Evolutionary conservation across 305 asterid genomes (phyloP), one percentile per base, ranked within the genome.

Genomic region (Solanum hybrid): DNA sequence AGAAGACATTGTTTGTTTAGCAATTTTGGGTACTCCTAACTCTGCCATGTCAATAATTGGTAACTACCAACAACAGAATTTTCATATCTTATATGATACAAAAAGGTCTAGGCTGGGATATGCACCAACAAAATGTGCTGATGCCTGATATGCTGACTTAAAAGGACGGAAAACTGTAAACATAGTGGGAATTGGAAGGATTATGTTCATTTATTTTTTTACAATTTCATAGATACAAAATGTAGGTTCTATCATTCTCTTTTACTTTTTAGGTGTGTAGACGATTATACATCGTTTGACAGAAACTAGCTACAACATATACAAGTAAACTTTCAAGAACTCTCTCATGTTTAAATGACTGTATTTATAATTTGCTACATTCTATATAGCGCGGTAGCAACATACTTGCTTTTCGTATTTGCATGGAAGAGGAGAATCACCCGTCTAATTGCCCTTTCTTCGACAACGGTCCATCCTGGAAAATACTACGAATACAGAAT

Each of bases 11-110:
- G 93, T 95, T n/a, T 97, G 99, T 81, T 90, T 96, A 91, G 99
- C 98, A 5, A 95, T 97, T 3, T 34, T 97, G 77, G 99, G 98
- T 31, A 96, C 98, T 38, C 96, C 98, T 14, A 90, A 92, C 3
- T 93, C 97, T 17, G 94, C 93, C 17, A 41, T 97, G 39, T 96
- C 99, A 2, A 97, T 97, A 27, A 95, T 97, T 51, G 99, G 99
- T 10, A 97, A 97, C 51, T 96, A 96, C 27, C 99, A 97, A 76
- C 99, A 97, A 90, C 99, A 97, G 93, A 96, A 97, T 90, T 97
- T 97, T 72, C 99, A 95, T 34, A 93, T 97, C n/a, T 27, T 96
- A 91, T 97, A 96, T 88, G 99, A 97, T 79, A 94, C 95, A 0
- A 95, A 94, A 80, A 79, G 92, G 88, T 96, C 98, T 24, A 96